Base-by-base conservation (phyloP, 1,284 basidiomycete species). In the Tilletia caries region DNA sequence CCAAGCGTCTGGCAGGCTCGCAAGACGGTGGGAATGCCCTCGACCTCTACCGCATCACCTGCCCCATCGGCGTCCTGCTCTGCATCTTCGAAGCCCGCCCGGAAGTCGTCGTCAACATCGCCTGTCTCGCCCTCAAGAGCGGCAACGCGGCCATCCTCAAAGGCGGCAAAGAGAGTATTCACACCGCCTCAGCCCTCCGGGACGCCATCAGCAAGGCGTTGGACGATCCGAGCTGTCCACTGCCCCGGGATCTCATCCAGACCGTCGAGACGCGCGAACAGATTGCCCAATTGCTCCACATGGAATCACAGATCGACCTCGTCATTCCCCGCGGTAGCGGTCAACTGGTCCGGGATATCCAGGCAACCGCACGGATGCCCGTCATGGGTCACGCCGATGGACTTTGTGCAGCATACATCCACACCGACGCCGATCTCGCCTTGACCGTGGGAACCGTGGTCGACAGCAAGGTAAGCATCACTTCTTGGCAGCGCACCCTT, bases 351-450 rank as follows among this genome's bases (percentile, higher is more conserved):
- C 87, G 86, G 72, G 91, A 86, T 81, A 97, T 99, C 70, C 92
- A 98, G 83, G 90, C 92, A 71, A 89, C 87, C 73, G 96, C 95
- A 0, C 87, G 91, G 68, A 98, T 99, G 74, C 91, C 96, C 1
- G 96, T 99, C 60, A 97, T 98, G 94, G 96, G 96, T 0, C 96
- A 99, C 81, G 95, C 96, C 3, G 95, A 98, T 83, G 95, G 95
- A 0, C 85, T 98, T 10, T 98, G 95, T 83, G 88, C 90, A 4
- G 89, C 95, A 0, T 98, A 91, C 83, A 85, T 98, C 2, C 95
- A 99, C 83, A 89, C 91, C 74, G 87, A 87, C 44, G 95, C 95
- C 0, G 88, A 91, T 75, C 77, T 86, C 54, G 87, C 88, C 64
- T 96, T 93, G 83, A 92, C 93, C 0, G 85, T 91, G 43, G 87